Evolutionary conservation across 2,329 filamentous ascomycete genomes (phyloP).

Genomic region (Ilyonectria sp.): DNA sequence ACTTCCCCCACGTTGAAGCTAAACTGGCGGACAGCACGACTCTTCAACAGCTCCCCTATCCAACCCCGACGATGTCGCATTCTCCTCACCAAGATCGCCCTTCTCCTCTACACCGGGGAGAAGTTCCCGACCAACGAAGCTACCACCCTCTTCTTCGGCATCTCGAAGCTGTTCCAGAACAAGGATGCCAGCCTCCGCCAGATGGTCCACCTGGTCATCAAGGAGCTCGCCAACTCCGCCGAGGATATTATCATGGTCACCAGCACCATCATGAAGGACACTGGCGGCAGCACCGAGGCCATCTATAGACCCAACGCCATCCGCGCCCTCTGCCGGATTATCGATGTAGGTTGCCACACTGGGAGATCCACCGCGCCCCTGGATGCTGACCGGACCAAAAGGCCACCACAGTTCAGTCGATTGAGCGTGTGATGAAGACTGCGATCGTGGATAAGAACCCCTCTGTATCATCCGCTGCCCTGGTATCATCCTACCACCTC

Average conservation of each 20-base stretch:
- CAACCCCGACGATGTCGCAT: slow-evolving; percentile 98
- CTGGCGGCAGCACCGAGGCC: slow-evolving; percentile 92
- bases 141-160: slow-evolving; percentile 98
- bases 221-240: slow-evolving; percentile 94
- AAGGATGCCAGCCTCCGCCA: slow-evolving; percentile 98
- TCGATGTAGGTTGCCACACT: slow-evolving; percentile 77
- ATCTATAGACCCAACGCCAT: slow-evolving; percentile 97
- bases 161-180: slow-evolving; percentile 99
- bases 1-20: slow-evolving; percentile 51
- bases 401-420: slow-evolving; percentile 96
- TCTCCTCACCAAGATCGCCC: slow-evolving; percentile 95
- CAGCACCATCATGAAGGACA: slow-evolving; percentile 99
- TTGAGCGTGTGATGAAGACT: slow-evolving; percentile 98
- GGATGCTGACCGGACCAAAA: slow-evolving; percentile 58
- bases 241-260: slow-evolving; percentile 99
- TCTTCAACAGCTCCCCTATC: slow-evolving; percentile 98
- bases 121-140: slow-evolving; percentile 98
- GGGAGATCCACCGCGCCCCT: slow-evolving; percentile 37
- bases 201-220: slow-evolving; percentile 98
- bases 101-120: slow-evolving; percentile 96
- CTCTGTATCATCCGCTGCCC: slow-evolving; percentile 94
- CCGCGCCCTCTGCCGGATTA: slow-evolving; percentile 94
- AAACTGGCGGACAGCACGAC: slow-evolving; percentile 77
- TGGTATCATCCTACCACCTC: slow-evolving; percentile 97
- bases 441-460: slow-evolving; percentile 99